phyloP scores from a whole-genome alignment of 345 rosid species.

The Salix exigua region DNA sequence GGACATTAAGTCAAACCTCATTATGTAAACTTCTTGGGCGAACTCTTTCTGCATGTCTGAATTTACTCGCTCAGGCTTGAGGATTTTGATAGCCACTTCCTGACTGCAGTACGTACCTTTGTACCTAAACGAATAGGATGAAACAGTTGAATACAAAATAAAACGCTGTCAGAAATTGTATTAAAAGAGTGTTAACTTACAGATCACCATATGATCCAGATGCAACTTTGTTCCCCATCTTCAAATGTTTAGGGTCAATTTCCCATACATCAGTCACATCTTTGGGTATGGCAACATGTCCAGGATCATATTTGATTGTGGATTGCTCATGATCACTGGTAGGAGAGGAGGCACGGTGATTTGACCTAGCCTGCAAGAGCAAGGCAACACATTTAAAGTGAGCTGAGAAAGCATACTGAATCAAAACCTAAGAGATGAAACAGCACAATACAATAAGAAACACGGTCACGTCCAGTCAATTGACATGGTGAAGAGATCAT shows the following conservation, averaged over 20 bases:
- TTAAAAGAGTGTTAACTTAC: slow-evolving; percentile 51
- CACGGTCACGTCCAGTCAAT: not conserved
- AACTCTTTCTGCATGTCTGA: slow-evolving; percentile 85
- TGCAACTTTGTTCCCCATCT: slow-evolving; percentile 79
- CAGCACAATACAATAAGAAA: not conserved
- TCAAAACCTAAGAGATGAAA: not conserved
- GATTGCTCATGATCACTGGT: slow-evolving; percentile 37
- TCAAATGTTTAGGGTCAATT: slow-evolving; percentile 62
- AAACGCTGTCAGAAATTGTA: slow-evolving; percentile 6
- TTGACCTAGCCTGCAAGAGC: slow-evolving; percentile 59
- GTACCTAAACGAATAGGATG: slow-evolving; percentile 46
- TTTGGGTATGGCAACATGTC: slow-evolving; percentile 72
- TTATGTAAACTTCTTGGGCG: slow-evolving; percentile 91
- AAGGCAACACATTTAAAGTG: slow-evolving; percentile 18
- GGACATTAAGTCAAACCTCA: slow-evolving; percentile 57
- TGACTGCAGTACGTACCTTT: slow-evolving; percentile 92
- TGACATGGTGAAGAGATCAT: not conserved
- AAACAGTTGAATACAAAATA: not conserved
- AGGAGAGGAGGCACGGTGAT: slow-evolving; percentile 47
- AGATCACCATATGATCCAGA: slow-evolving; percentile 95
- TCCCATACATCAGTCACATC: slow-evolving; percentile 99
- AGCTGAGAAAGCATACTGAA: not conserved
- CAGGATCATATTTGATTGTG: slow-evolving; percentile 27
- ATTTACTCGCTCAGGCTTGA: slow-evolving; percentile 85
- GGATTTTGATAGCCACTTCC: slow-evolving; percentile 95